Evolutionary conservation across 1,284 basidiomycete genomes (phyloP).

Genomic region (Thecaphora thlaspeos): DNA sequence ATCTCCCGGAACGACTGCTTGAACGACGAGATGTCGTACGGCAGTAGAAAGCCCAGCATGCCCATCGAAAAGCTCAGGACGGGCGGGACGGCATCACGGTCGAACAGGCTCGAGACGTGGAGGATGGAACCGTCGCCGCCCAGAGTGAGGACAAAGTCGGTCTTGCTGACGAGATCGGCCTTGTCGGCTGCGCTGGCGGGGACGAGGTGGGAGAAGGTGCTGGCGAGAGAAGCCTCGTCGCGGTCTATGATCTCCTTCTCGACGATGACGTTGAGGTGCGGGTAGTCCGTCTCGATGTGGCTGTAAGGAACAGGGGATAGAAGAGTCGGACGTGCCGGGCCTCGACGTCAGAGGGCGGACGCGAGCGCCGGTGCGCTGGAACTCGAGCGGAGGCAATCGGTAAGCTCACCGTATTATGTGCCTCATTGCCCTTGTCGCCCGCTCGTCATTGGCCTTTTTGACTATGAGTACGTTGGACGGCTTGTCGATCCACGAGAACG

Average conservation of each 20-base stretch:
- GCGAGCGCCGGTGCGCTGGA: too few species aligned
- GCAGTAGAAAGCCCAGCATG: slow-evolving; percentile 86
- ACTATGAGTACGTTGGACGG: slow-evolving; percentile 61
- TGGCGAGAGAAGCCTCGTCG: slow-evolving; percentile 62
- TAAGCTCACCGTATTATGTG: slow-evolving; percentile 59
- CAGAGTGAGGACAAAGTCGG: slow-evolving; percentile 81
- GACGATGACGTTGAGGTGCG: slow-evolving; percentile 72
- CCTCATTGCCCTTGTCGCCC: slow-evolving; percentile 59
- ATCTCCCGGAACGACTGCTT: slow-evolving; percentile 41
- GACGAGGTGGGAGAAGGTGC: slow-evolving; percentile 16
- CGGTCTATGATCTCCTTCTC: slow-evolving; percentile 67
- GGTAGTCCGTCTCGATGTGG: slow-evolving; percentile 62
- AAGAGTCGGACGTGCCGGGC: background rate
- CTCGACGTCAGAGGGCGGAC: too few species aligned
- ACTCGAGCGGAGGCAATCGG: too few species aligned
- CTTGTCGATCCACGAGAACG: slow-evolving; percentile 50
- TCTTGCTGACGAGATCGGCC: slow-evolving; percentile 35
- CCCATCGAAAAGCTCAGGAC: slow-evolving; percentile 96
- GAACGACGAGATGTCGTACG: slow-evolving; percentile 64
- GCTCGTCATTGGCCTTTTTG: slow-evolving; percentile 61
- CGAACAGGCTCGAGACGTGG: slow-evolving; percentile 89
- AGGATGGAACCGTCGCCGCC: slow-evolving; percentile 95
- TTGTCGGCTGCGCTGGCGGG: slow-evolving; percentile 16
- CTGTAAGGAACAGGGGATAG: too few species aligned
- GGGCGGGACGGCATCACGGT: slow-evolving; percentile 82